These are phyloP conservation scores for Penium margaritaceum DNA, from an alignment of 139 green algal species.

Conservation along the genomic window DNA sequence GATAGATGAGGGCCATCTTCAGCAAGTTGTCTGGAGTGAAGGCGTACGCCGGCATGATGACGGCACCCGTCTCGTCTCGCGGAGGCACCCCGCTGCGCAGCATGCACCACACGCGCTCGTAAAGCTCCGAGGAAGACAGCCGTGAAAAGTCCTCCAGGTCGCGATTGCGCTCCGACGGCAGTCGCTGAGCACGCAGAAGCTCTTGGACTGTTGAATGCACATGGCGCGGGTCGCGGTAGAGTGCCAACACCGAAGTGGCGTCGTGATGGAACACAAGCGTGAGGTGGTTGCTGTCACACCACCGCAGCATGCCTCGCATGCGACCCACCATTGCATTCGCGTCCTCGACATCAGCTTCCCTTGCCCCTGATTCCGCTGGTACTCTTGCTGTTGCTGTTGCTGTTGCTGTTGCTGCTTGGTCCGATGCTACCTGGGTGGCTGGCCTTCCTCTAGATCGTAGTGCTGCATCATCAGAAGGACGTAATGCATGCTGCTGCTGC, in stretches of 20 bases:
- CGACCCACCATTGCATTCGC: slow-evolving; percentile 4
- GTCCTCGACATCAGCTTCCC: too few relatives aligned
- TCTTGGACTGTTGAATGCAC: slow-evolving; percentile 13
- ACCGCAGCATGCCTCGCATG: slow-evolving; percentile 20
- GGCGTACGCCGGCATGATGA: slow-evolving; percentile 14
- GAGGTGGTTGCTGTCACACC: slow-evolving; percentile 42
- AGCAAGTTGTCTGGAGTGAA: slow-evolving; percentile 35
- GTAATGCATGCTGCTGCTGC: too few relatives aligned
- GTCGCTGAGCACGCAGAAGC: background rate
- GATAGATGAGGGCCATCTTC: slow-evolving; percentile 32
- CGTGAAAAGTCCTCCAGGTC: background rate
- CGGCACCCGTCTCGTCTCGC: too few relatives aligned
- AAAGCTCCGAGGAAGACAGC: background rate
- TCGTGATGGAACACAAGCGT: slow-evolving; percentile 40
- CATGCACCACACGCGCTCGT: background rate
- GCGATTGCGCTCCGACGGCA: background rate
- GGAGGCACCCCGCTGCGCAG: background rate
- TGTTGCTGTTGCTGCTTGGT: too few relatives aligned
- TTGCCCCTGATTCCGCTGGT: too few relatives aligned
- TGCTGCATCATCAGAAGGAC: too few relatives aligned
- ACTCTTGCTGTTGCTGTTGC: too few relatives aligned
- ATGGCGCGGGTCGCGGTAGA: slow-evolving; percentile 27
- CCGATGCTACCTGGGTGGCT: too few relatives aligned
- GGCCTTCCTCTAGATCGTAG: too few relatives aligned
- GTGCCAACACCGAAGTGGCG: slow-evolving; percentile 10